Base-by-base conservation (phyloP, 805 yeast genomes). In the Myxozyma lipomycoides region DNA sequence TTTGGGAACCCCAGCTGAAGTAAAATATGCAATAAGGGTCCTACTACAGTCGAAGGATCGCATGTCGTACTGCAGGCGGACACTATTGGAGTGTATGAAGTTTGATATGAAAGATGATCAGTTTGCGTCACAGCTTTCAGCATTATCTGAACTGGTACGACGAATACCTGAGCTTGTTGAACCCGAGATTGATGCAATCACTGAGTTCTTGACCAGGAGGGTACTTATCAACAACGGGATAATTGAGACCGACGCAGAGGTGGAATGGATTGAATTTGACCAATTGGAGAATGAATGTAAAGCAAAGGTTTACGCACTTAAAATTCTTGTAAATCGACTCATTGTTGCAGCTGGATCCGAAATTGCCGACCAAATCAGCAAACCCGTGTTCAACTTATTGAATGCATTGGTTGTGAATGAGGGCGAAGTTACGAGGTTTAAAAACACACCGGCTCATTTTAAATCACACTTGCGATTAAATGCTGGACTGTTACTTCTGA, bases 371-470 rank as follows among this genome's bases (percentile, higher is more conserved):
- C 71, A 73, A 12, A 67, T 76, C 38, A 79, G 84, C 0, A 78
- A 75, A 48, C 86, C 88, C 15, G 81, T 85, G 0, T 67, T 87
- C 54, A 85, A 83, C 60, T 67, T 88, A 24, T 71, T 88, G 26
- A 72, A 78, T 30, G 78, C 88, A 1, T 70, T 86, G 30, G 78
- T 88, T 43, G 78, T 81, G 1, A 83, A 83, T 63, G 84, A 85
- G 40, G 96, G 96, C 25, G 96, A 89, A 61, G 75, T 88, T 28
- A 41, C 53, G 19, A 59, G 40, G 39, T 40, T n/a, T 3, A 48
- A 49, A 26, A 53, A 52, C 30, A 84, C 95, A 0, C 95, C 95
- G 52, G 69, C 64, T 23, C 69, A 69, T 32, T 81, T 70, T 61
- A 84, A 83, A 62, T 74, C 81, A 51, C 77, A 79, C 55, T 66